Percentiles rank a stretch among this genome's conserved stretches.
These are phyloP conservation scores for Aspergillus terreus DNA, from an alignment of 2,329 filamentous ascomycete species.

Conservation along the genomic window DNA sequence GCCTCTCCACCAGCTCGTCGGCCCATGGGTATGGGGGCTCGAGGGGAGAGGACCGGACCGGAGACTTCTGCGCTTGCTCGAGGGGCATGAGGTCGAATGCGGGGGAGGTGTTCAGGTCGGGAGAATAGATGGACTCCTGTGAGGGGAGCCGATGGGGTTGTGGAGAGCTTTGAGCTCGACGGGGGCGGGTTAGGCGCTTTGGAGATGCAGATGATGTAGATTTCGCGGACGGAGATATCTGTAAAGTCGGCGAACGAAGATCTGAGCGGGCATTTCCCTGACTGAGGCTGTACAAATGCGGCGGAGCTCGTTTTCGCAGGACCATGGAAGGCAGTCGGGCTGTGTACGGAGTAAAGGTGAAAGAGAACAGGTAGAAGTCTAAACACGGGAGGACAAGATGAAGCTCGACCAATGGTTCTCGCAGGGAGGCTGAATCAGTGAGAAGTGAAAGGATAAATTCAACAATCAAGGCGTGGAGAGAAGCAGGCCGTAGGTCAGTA, in stretches of 20 bases:
- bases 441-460: no score
- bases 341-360: background rate
- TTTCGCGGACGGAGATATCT: slow-evolving; percentile 29
- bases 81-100: slow-evolving; percentile 37
- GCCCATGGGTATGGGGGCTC: slow-evolving; percentile 30
- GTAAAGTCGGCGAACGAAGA: slow-evolving; percentile 34
- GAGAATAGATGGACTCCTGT: slow-evolving; percentile 33
- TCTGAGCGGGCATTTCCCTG: slow-evolving; percentile 27
- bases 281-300: slow-evolving; percentile 30
- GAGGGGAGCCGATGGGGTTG: slow-evolving; percentile 23
- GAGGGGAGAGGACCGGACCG: slow-evolving; percentile 25
- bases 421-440: no score
- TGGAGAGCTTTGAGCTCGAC: slow-evolving; percentile 26
- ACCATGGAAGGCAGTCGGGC: slow-evolving; percentile 30
- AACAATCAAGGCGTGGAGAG: no score
- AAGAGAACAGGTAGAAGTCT: background rate
- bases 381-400: no score
- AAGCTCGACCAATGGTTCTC: no score
- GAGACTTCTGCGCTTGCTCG: slow-evolving; percentile 35
- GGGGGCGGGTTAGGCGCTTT: slow-evolving; percentile 25
- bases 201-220: slow-evolving; percentile 25
- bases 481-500: no score
- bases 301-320: slow-evolving; percentile 37
- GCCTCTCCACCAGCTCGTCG: slow-evolving; percentile 25
- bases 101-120: slow-evolving; percentile 35